Base-by-base conservation (phyloP, 345 rosid species). In the Moricandia arvensis region DNA sequence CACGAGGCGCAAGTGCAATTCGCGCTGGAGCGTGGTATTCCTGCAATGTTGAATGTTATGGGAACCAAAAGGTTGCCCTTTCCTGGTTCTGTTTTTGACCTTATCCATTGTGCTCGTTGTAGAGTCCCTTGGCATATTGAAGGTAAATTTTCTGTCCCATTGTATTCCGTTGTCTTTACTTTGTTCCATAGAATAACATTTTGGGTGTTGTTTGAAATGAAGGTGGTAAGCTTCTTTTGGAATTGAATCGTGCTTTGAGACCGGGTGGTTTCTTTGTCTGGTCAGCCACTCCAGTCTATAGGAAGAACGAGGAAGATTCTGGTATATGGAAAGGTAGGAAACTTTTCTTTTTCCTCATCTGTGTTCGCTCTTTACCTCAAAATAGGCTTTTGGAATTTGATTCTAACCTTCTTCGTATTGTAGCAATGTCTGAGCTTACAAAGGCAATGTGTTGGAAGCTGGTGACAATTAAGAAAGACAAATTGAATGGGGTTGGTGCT, bases 241-340 rank as follows among this genome's bases (percentile, higher is more conserved):
- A 95, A 83, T 83, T 95, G 83, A 90, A 90, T 72, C 97, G 96
- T 68, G 85, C 88, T 31, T 69, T 95, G 82, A 83, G 97, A 64
- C 97, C 99, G 9, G 97, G 97, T 73, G 99, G 96, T 72, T 92
- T 83, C 86, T 95, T 95, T 76, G 87, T 95, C 63, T 92, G 97
- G 97, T 94, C 97, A 66, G 99, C 97, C 8, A 92, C 99, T 75
- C 97, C 99, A 35, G 89, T 91, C 67, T 92, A 95, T 71, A 88
- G 85, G 75, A 94, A 88, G 83, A 84, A 82, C 60, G 81, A 73
- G 30, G 97, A 91, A 79, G 95, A 91, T 82, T 84, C 85, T 80
- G 90, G 82, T 75, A 94, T 94, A 73, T 91, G 98, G 96, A 78
- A 86, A 83, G 97, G 98, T 91, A 62, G 10, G 59, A 55, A 29